Evolutionary conservation across 1,284 basidiomycete species (phyloP).

Genomic region (Ceratobasidium sp.): DNA sequence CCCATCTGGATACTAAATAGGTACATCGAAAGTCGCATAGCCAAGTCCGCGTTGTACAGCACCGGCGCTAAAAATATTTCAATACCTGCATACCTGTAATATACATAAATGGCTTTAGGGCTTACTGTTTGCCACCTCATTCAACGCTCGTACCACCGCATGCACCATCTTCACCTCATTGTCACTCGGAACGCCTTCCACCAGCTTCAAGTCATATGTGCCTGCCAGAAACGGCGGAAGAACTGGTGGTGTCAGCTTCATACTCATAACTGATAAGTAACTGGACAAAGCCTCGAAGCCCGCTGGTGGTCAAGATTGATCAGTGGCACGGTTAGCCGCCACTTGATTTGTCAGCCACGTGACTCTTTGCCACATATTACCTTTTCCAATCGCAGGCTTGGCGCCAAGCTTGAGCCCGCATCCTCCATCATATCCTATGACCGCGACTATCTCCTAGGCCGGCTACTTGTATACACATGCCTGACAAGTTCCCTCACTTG

Average conservation of each 20-base stretch:
- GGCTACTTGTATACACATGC: no score
- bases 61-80: not conserved
- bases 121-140: slow-evolving; percentile 4
- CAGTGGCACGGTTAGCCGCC: not conserved
- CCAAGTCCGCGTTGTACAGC: not conserved
- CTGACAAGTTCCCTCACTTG: no score
- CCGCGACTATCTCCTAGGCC: no score
- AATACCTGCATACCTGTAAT: no score
- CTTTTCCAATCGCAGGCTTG: no score
- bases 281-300: no score
- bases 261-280: not conserved
- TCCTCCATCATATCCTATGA: no score
- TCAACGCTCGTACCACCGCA: slow-evolving; percentile 4
- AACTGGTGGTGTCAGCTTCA: not conserved
- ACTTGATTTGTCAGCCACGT: not conserved
- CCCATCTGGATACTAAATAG: slow-evolving; percentile 39
- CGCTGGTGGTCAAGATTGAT: not conserved
- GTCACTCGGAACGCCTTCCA: slow-evolving; percentile 21
- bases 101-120: no score
- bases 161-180: slow-evolving; percentile 21
- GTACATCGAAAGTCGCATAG: not conserved
- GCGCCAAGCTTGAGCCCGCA: no score
- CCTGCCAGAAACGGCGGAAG: slow-evolving; percentile 2
- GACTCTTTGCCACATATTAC: not conserved
- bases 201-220: not conserved